Percentiles rank a stretch among this genome's conserved stretches.
These are phyloP conservation scores for Spinacia oleracea DNA, from an alignment of 179 eudicot species.

Conservation along the genomic window DNA sequence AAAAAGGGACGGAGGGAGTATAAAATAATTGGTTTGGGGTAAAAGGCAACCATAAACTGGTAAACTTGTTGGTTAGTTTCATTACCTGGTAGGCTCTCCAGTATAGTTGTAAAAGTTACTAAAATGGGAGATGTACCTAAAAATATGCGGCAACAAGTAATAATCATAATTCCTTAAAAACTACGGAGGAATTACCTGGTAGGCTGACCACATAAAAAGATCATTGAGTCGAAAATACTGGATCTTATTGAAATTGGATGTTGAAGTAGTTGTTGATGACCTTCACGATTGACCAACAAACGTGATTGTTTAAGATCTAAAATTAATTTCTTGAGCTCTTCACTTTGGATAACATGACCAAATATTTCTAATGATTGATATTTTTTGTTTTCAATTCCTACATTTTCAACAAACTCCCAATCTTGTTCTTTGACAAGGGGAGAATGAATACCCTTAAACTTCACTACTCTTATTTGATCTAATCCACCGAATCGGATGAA, in stretches of 20 bases:
- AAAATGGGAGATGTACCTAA: too few species aligned
- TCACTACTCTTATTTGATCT: not conserved
- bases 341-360: not conserved
- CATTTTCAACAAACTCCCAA: not conserved
- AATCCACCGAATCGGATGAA: conserved; percentile 1
- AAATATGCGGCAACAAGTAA: too few species aligned
- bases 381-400: conserved; percentile 1
- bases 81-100: too few species aligned
- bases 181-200: too few species aligned
- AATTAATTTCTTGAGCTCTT: conserved; percentile 2
- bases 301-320: conserved; percentile 12
- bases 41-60: too few species aligned
- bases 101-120: too few species aligned
- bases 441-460: not conserved
- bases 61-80: too few species aligned
- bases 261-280: not conserved
- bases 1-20: too few species aligned
- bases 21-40: too few species aligned
- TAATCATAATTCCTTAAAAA: too few species aligned
- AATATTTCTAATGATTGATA: not conserved
- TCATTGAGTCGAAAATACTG: too few species aligned
- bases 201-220: too few species aligned
- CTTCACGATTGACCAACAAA: conserved; percentile 15
- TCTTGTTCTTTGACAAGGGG: not conserved
- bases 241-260: not conserved